Evolutionary conservation across 2,329 filamentous ascomycete genomes (phyloP), one percentile per base, ranked within the genome.

Genomic region (Pestalotiopsis sp.): DNA sequence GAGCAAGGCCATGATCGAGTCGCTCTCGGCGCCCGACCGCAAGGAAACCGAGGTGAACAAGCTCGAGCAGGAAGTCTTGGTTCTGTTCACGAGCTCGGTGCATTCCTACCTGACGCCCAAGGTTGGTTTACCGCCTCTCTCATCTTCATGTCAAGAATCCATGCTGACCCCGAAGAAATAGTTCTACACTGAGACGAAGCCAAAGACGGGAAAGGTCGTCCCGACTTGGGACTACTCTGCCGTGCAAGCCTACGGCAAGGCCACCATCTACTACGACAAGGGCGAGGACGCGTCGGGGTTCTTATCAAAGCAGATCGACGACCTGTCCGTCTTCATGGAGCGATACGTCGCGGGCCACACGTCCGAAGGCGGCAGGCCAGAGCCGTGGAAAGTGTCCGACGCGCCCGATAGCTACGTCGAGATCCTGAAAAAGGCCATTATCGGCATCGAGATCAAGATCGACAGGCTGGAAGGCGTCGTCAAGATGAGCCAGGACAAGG

Each of bases 171-270:
- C 11, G 25, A 4, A 7, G 23, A n/a, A n/a, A 17, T 20, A 91
- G 69, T 92, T 92, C 78, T 92, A 92, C 80, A 83, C 80, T 12
- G 84, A 89, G 71, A 92, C 90, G 1, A 92, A 92, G 75, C 90
- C 89, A 0, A 75, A 74, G 0, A 89, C 86, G 0, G 90, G 85
- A 12, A 92, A 92, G 72, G 90, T 92, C 0, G 90, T 91, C 4
- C 90, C 90, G 0, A 93, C 90, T 0, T 92, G 90, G 91, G 90
- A 93, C 77, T 93, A 92, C 73, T 82, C 88, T 0, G 89, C 90
- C 0, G 90, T 85, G 0, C 89, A 92, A 77, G 88, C 83, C 0
- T 92, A 92, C 72, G 90, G 90, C 1, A 83, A 77, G 1, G 86
- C 87, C 1, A 86, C 70, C 0, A 78, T 92, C 4, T 87, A 84